Conservation (phyloP, 148 eudicot species). For the Chenopodium suecicum region DNA sequence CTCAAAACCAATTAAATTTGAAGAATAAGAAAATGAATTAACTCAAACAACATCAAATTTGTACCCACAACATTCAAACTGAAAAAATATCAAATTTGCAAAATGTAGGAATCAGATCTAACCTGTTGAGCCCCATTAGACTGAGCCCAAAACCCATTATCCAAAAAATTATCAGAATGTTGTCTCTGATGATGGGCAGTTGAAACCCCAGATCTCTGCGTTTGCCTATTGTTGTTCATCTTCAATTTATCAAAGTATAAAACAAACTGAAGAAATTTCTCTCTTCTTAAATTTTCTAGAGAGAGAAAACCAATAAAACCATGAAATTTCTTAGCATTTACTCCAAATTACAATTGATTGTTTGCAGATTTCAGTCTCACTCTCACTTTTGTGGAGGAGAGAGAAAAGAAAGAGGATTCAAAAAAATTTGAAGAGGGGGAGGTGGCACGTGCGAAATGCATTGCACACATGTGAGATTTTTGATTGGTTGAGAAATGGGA, state of each 20-base stretch:
- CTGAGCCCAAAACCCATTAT: slow-evolving; percentile 74
- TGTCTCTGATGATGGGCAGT: slow-evolving; percentile 78
- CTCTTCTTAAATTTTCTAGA: neutral
- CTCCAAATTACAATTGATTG: slow-evolving; percentile 1
- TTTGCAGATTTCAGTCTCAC: neutral
- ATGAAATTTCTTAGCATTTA: slow-evolving; percentile 15
- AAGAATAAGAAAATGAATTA: neutral
- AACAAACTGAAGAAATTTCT: neutral
- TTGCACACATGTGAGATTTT: slow-evolving; percentile 30
- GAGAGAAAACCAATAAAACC: slow-evolving; percentile 12
- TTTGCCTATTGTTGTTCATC: slow-evolving; percentile 49
- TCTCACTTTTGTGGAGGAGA: slow-evolving; percentile 15
- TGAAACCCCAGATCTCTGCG: slow-evolving; percentile 74
- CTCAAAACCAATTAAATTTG: neutral
- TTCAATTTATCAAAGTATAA: neutral
- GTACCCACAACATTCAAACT: too few species aligned
- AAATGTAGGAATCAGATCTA: slow-evolving; percentile 31
- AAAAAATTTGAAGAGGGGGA: slow-evolving; percentile 22
- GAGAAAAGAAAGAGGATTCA: slow-evolving; percentile 7
- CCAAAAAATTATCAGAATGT: slow-evolving; percentile 75
- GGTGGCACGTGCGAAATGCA: slow-evolving; percentile 29
- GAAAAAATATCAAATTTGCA: too few species aligned
- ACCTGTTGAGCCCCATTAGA: slow-evolving; percentile 60
- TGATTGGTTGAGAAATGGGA: slow-evolving; percentile 15
- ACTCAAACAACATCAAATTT: neutral